These are phyloP conservation scores for Cucurbita pepo DNA, from an alignment of 306 rosid genomes.

Conservation along the genomic window DNA sequence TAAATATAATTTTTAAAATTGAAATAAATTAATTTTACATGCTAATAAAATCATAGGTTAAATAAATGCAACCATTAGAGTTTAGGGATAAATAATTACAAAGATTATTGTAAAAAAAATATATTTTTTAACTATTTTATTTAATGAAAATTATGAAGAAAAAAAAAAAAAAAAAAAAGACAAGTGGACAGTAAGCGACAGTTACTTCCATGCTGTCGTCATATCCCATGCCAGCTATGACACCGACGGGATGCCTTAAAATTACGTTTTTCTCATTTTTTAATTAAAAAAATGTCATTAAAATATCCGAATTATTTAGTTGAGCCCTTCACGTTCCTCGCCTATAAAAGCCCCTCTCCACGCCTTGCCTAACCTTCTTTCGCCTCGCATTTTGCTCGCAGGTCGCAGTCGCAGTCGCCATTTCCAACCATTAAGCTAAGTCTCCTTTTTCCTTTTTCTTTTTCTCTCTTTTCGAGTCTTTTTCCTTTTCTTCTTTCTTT, in stretches of 20 bases:
- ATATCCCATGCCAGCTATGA: slow-evolving; percentile 3
- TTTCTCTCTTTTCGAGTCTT: neutral
- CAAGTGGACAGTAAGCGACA: neutral
- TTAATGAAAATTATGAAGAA: neutral
- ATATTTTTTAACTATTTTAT: too few relatives aligned
- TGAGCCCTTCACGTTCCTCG: neutral
- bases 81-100: too few relatives aligned
- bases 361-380: neutral
- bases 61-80: too few relatives aligned
- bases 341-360: slow-evolving; percentile 1
- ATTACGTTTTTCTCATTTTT: neutral
- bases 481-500: neutral
- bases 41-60: too few relatives aligned
- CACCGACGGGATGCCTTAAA: neutral
- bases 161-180: neutral
- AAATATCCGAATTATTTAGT: neutral
- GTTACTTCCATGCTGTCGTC: slow-evolving; percentile 1
- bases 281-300: neutral
- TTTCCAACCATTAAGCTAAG: neutral
- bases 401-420: too few relatives aligned
- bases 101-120: neutral
- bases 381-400: neutral
- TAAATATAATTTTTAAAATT: neutral
- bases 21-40: too few relatives aligned
- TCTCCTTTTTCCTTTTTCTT: neutral